A percentile compares a stretch with the other conserved stretches of the same genome.
These are phyloP conservation scores for Talaromyces ruber DNA, from an alignment of 495 filamentous ascomycete species.

Conservation along the genomic window DNA sequence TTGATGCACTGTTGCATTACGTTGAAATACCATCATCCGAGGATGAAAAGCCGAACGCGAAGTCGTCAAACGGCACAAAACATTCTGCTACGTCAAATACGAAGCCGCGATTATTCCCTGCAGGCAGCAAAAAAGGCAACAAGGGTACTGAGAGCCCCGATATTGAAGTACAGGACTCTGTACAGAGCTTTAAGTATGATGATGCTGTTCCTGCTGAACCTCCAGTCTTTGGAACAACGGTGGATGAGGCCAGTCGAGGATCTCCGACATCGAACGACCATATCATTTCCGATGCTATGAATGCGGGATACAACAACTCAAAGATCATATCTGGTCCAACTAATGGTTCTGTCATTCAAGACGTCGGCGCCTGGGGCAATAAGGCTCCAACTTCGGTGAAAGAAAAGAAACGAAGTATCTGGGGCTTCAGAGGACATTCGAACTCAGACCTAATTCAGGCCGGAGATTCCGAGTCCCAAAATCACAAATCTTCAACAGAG, in stretches of 20 bases:
- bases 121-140: conserved; percentile 24
- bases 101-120: conserved; percentile 33
- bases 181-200: conserved; percentile 82
- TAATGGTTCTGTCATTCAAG: conserved; percentile 78
- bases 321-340: conserved; percentile 80
- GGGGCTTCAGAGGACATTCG: conserved; percentile 70
- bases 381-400: conserved; percentile 53
- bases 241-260: conserved; percentile 27
- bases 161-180: conserved; percentile 33
- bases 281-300: conserved; percentile 13
- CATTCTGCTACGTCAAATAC: not conserved
- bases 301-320: conserved; percentile 23
- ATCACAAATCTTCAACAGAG: conserved; percentile 29
- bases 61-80: conserved; percentile 11
- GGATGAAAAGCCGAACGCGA: conserved; percentile 23
- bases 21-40: conserved; percentile 66
- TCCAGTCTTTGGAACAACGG: conserved; percentile 50
- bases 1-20: conserved; percentile 79
- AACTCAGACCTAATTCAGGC: conserved; percentile 45
- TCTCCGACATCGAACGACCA: conserved; percentile 20
- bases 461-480: conserved; percentile 15
- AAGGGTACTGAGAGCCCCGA: conserved; percentile 35
- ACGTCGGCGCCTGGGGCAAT: conserved; percentile 81
- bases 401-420: conserved; percentile 91
- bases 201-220: conserved; percentile 67